phyloP scores from a whole-genome alignment of 192 early-diverging fungal genomes.

The Funneliformis mosseae region DNA sequence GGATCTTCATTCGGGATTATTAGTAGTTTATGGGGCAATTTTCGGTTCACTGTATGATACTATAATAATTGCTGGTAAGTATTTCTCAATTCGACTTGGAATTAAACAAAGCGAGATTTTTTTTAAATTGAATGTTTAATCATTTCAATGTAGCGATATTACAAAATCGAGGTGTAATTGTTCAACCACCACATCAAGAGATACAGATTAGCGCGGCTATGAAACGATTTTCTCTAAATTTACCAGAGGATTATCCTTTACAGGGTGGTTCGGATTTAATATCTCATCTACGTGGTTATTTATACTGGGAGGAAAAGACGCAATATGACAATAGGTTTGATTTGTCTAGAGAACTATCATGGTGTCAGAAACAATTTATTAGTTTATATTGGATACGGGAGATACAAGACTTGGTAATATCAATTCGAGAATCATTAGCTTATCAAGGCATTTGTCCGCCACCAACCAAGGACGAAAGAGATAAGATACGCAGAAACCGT shows the following conservation, averaged over 20 bases:
- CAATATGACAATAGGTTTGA: conserved; percentile 28
- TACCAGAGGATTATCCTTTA: conserved; percentile 26
- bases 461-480: conserved; percentile 31
- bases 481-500: conserved; percentile 35
- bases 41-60: conserved; percentile 33
- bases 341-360: conserved; percentile 18
- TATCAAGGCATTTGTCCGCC: conserved; percentile 21
- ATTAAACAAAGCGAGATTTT: background rate
- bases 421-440: conserved; percentile 33
- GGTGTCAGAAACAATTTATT: conserved; percentile 39
- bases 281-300: conserved; percentile 37
- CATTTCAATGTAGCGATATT: conserved; percentile 25
- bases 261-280: conserved; percentile 39
- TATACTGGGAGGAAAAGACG: conserved; percentile 38
- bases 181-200: conserved; percentile 32
- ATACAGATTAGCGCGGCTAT: conserved; percentile 34
- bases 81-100: background rate
- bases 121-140: background rate
- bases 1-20: conserved; percentile 36
- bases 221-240: conserved; percentile 27
- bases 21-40: conserved; percentile 33
- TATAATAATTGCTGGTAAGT: conserved; percentile 36
- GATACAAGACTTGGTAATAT: conserved; percentile 36
- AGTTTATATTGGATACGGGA: conserved; percentile 42
- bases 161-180: conserved; percentile 36